Percentiles rank a stretch among this genome's conserved stretches.
Evolutionary conservation across 2,329 filamentous ascomycete species (phyloP).

Genomic region (Acephala macrosclerotiorum): DNA sequence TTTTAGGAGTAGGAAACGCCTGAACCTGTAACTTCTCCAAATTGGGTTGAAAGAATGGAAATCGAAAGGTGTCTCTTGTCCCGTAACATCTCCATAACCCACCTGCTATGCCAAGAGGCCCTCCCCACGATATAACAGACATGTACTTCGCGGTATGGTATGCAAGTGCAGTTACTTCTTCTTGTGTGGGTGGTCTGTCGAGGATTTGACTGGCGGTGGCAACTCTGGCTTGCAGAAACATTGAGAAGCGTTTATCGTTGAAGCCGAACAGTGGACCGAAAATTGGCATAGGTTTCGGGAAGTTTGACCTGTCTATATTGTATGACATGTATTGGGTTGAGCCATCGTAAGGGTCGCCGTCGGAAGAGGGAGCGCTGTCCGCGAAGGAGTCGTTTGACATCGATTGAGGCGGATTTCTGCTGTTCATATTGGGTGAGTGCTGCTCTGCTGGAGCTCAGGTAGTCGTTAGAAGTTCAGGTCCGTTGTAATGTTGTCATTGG

Average conservation of each 20-base stretch:
- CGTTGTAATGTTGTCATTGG: slow-evolving; percentile 1
- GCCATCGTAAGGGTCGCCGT: slow-evolving; percentile 38
- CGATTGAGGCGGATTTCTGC: slow-evolving; percentile 35
- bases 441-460: slow-evolving; percentile 4
- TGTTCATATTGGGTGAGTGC: slow-evolving; percentile 34
- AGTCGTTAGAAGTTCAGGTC: neutral
- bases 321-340: slow-evolving; percentile 18
- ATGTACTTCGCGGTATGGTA: slow-evolving; percentile 40
- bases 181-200: slow-evolving; percentile 34
- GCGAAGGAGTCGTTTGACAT: slow-evolving; percentile 26
- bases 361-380: slow-evolving; percentile 37
- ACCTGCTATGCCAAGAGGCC: slow-evolving; percentile 33
- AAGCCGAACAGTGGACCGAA: slow-evolving; percentile 37
- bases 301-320: slow-evolving; percentile 28
- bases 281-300: slow-evolving; percentile 39
- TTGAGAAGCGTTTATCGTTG: slow-evolving; percentile 21
- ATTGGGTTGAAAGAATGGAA: slow-evolving; percentile 43
- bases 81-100: slow-evolving; percentile 37
- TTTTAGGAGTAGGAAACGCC: slow-evolving; percentile 28
- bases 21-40: slow-evolving; percentile 34
- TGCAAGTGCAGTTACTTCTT: slow-evolving; percentile 40
- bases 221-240: slow-evolving; percentile 17
- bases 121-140: slow-evolving; percentile 38
- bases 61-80: slow-evolving; percentile 35
- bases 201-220: slow-evolving; percentile 19